Conservation (phyloP, 2,329 filamentous ascomycete species). For the Colletotrichum incanum region DNA sequence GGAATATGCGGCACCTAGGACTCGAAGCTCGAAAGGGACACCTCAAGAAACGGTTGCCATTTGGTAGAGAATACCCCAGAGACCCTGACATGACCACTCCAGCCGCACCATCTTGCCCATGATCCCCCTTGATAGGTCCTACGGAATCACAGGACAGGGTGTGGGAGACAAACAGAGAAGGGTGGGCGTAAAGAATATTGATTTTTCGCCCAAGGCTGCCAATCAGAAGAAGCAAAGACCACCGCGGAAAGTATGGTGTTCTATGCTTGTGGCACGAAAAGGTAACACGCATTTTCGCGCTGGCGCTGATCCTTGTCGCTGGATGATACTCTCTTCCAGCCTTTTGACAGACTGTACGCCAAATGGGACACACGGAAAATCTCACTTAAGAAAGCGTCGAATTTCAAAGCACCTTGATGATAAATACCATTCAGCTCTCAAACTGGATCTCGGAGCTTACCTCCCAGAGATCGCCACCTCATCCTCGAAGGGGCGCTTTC, state of each 20-base stretch:
- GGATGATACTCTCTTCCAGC: not conserved
- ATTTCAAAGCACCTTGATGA: not conserved
- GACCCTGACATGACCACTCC: slow-evolving; percentile 1
- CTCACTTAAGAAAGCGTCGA: not conserved
- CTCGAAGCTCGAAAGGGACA: not conserved
- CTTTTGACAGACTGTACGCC: too few species aligned
- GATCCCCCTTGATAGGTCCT: not conserved
- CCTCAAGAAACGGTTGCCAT: not conserved
- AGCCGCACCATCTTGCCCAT: slow-evolving; percentile 1
- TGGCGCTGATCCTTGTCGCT: slow-evolving; percentile 17
- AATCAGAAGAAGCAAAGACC: slow-evolving; percentile 13
- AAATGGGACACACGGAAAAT: not conserved
- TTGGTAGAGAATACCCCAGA: not conserved
- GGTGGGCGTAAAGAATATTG: slow-evolving; percentile 26
- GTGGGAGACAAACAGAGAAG: slow-evolving; percentile 14
- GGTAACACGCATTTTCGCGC: slow-evolving; percentile 30
- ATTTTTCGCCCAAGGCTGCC: slow-evolving; percentile 22
- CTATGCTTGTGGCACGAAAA: slow-evolving; percentile 24
- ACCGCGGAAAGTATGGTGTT: not conserved
- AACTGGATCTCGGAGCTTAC: not conserved
- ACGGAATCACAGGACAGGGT: slow-evolving; percentile 15
- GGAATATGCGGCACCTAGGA: not conserved
- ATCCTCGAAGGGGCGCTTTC: not conserved
- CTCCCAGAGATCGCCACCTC: not conserved
- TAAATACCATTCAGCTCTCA: not conserved